Conservation (phyloP, 2,329 filamentous ascomycete genomes). For the Claviceps paspali region DNA sequence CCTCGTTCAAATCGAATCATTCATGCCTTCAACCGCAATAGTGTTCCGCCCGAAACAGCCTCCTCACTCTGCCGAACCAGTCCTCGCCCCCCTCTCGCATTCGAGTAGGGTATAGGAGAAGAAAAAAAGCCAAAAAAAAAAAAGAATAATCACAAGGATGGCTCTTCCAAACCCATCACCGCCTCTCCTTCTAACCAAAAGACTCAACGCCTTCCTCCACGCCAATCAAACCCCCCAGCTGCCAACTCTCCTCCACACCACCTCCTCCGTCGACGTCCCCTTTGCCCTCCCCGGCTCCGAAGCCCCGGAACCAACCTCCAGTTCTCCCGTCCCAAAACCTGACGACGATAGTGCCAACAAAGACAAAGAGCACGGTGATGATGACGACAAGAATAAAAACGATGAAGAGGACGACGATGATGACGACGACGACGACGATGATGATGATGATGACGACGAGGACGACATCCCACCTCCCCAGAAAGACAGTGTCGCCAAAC, state of each 20-base stretch:
- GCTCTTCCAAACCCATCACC: conserved; percentile 28
- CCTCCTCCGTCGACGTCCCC: conserved; percentile 26
- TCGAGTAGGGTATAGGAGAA: not conserved
- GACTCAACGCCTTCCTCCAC: conserved; percentile 45
- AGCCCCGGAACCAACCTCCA: conserved; percentile 12
- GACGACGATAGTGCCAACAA: too few relatives aligned
- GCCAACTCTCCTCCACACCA: conserved; percentile 44
- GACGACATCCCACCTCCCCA: not conserved
- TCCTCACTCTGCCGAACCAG: not conserved
- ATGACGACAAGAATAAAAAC: too few relatives aligned
- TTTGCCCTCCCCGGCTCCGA: conserved; percentile 25
- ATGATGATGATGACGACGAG: conserved; percentile 7
- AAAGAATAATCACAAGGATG: conserved; percentile 12
- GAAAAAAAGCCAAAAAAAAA: not conserved
- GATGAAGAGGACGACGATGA: too few relatives aligned
- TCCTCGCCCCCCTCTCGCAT: not conserved
- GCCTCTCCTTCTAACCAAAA: conserved; percentile 49
- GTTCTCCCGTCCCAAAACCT: conserved; percentile 11
- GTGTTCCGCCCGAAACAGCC: too few relatives aligned
- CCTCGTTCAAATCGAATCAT: too few relatives aligned
- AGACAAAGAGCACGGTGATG: too few relatives aligned
- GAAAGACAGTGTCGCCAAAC: conserved; percentile 2
- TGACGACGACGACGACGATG: too few relatives aligned
- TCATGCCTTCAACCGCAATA: too few relatives aligned
- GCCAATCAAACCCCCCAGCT: conserved; percentile 41